Base-by-base conservation (phyloP, 148 eudicot species). In the Rhododendron vialii region DNA sequence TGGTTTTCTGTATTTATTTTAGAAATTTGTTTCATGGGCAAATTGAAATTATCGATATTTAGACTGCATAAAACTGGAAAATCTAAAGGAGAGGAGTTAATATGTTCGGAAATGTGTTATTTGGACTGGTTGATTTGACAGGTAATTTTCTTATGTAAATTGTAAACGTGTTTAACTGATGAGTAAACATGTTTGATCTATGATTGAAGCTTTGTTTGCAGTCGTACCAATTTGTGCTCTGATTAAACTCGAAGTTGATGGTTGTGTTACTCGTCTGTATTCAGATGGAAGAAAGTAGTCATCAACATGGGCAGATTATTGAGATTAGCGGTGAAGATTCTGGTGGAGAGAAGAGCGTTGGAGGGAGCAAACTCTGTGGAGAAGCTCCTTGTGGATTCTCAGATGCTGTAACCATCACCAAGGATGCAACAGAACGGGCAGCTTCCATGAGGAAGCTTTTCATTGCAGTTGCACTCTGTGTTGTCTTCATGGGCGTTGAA, bases 311-410 rank as follows among this genome's bases (percentile, higher is more conserved):
- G 28, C 63, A 50, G 17, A 33, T 92, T 90, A 88, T 96, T 65
- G 99, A 96, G 85, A 90, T 95, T 26, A 84, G 67, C 80, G 57
- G 86, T 73, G 94, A 92, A 47, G 20, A 65, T 47, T 82, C 79
- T 57, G 79, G 28, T 63, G 87, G 65, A 77, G 91, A 88, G 85
- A 88, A 78, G 74, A 83, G 65, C 17, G 26, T 81, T 45, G 92
- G 87, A 85, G 94, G 87, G 57, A 85, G 75, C 59, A 95, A 93
- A 87, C 82, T 88, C 3, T 96, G 98, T 86, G 93, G 92, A 12
- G 95, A 91, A 86, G 92, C 89, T 48, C 89, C 95, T n/a, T 96
- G 99, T 89, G 96, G 95, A 55, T 95, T 96, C 36, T 88, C 95
- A 48, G 98, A 91, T 86, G 87, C 91, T 14, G 91, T 88, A 78